Percentiles rank a stretch among this genome's conserved stretches.
Conservation (phyloP, 2,329 filamentous ascomycete species). For the Thermochaetoides dissita region DNA sequence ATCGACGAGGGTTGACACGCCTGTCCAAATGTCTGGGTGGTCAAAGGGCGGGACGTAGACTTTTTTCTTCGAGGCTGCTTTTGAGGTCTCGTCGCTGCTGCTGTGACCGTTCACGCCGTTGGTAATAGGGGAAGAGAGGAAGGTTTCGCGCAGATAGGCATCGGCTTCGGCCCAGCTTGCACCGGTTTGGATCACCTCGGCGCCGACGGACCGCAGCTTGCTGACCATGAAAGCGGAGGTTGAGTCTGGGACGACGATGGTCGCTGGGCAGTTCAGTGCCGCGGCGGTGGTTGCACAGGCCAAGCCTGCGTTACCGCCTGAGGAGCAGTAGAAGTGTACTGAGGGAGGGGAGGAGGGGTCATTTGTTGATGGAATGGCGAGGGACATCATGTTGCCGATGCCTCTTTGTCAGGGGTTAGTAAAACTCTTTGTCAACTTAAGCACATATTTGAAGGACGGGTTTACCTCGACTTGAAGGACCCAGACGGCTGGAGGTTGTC, state of each 20-base stretch:
- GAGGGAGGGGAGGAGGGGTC: conserved; percentile 11
- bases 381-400: conserved; percentile 55
- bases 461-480: conserved; percentile 61
- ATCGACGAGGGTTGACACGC: conserved; percentile 42
- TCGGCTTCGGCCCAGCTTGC: conserved; percentile 58
- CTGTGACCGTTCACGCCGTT: conserved; percentile 4
- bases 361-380: conserved; percentile 23
- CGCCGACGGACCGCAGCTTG: conserved; percentile 52
- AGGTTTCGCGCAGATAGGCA: conserved; percentile 40
- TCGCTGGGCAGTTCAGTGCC: conserved; percentile 46
- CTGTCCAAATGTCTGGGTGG: conserved; percentile 51
- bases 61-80: conserved; percentile 12
- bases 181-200: conserved; percentile 52
- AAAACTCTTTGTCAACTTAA: no score
- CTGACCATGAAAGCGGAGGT: conserved; percentile 54
- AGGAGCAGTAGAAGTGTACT: conserved; percentile 57
- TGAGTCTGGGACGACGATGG: conserved; percentile 55
- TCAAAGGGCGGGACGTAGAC: conserved; percentile 57
- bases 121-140: conserved; percentile 24
- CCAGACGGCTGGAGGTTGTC: conserved; percentile 70
- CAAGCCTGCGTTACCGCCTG: conserved; percentile 67
- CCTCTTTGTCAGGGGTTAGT: conserved; percentile 24
- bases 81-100: no score
- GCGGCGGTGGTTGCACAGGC: conserved; percentile 61
- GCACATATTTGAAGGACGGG: neutral